Percentiles rank a stretch among this genome's conserved stretches.
phyloP scores from a whole-genome alignment of 257 asterid species.

The Paulownia fortunei region DNA sequence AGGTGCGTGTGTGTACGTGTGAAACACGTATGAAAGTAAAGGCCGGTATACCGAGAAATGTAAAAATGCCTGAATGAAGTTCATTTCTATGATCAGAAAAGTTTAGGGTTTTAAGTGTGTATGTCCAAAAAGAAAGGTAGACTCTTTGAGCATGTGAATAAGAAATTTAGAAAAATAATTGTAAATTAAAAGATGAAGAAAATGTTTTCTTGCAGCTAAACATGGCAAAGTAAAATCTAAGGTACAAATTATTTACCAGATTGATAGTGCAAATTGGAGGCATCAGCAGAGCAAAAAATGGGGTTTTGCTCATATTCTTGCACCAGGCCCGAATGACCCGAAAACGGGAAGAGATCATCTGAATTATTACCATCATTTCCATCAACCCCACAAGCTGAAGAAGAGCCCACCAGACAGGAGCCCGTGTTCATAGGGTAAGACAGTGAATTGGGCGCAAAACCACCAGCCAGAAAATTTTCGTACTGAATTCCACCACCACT shows the following conservation, averaged over 20 bases:
- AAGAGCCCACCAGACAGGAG: conserved; percentile 35
- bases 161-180: neutral
- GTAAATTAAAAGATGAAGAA: neutral
- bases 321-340: conserved; percentile 33
- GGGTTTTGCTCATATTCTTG: conserved; percentile 46
- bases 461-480: conserved; percentile 20
- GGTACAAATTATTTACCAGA: conserved; percentile 36
- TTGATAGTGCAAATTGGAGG: conserved; percentile 39
- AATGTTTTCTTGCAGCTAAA: neutral
- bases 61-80: no score
- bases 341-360: conserved; percentile 24
- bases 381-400: conserved; percentile 34
- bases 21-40: neutral
- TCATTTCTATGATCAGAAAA: neutral
- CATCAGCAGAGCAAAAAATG: conserved; percentile 34
- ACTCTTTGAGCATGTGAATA: neutral
- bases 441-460: neutral
- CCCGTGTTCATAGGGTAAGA: neutral
- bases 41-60: no score
- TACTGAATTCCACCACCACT: conserved; percentile 32
- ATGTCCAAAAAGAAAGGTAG: neutral
- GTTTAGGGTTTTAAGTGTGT: conserved; percentile 9
- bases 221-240: neutral
- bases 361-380: conserved; percentile 14
- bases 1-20: neutral